Conservation (phyloP, 768 basidiomycete genomes). For the Macrocybe gigantea region DNA sequence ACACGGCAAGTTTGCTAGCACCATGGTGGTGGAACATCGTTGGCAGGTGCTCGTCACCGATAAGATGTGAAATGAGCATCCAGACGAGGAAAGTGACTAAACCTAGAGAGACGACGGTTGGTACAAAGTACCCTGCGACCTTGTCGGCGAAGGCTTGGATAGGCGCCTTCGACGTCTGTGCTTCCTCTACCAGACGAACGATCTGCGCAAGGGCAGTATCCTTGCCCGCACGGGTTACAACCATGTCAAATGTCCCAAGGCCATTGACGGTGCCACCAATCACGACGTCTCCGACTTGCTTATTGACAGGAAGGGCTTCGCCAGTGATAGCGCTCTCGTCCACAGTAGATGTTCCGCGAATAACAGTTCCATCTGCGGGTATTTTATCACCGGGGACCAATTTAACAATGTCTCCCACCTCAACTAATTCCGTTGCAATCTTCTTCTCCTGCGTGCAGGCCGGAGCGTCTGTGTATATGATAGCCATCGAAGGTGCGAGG, state of each 20-base stretch:
- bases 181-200: constrained; percentile 94
- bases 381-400: constrained; percentile 96
- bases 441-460: constrained; percentile 80
- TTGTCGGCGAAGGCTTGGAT: constrained; percentile 96
- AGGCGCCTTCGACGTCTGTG: constrained; percentile 96
- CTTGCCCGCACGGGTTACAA: constrained; percentile 91
- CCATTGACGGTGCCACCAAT: constrained; percentile 98
- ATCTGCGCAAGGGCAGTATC: constrained; percentile 97
- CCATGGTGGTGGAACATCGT: constrained; percentile 82
- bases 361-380: constrained; percentile 90
- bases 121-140: constrained; percentile 94
- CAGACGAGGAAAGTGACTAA: constrained; percentile 77
- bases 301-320: constrained; percentile 84
- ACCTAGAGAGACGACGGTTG: constrained; percentile 80
- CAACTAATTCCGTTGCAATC: constrained; percentile 90
- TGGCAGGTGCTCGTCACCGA: constrained; percentile 60
- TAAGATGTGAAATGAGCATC: constrained; percentile 64
- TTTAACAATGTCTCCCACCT: constrained; percentile 90
- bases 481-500: constrained; percentile 92
- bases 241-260: constrained; percentile 94
- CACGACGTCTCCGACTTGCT: constrained; percentile 77
- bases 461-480: constrained; percentile 85
- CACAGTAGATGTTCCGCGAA: constrained; percentile 79
- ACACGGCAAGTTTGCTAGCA: constrained; percentile 81
- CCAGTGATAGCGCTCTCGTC: constrained; percentile 98